A percentile compares a stretch with the other conserved stretches of the same genome.
These are phyloP conservation scores for Russula compacta DNA, from an alignment of 768 basidiomycete genomes.

Conservation along the genomic window DNA sequence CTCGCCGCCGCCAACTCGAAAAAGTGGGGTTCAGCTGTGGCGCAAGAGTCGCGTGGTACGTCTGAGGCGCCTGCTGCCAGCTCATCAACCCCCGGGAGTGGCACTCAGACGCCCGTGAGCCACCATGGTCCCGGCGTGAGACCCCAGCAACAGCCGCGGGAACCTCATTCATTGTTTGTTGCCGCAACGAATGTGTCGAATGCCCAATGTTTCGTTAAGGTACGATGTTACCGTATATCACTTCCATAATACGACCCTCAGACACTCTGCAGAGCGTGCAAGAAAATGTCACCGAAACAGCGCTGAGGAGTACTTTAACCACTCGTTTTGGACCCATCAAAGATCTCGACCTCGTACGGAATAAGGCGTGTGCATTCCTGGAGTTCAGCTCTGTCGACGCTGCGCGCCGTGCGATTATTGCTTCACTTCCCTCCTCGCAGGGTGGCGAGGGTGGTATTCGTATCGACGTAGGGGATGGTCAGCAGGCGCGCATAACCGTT, in stretches of 20 bases:
- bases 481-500: constrained; percentile 52
- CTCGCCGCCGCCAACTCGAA: constrained; percentile 75
- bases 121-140: constrained; percentile 27
- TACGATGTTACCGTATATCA: constrained; percentile 25
- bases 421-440: constrained; percentile 51
- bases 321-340: constrained; percentile 73
- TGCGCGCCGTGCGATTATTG: constrained; percentile 78
- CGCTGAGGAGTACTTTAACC: constrained; percentile 42
- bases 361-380: constrained; percentile 89
- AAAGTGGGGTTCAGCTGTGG: constrained; percentile 81
- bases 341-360: constrained; percentile 80
- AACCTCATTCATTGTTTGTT: constrained; percentile 38
- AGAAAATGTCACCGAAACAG: constrained; percentile 47
- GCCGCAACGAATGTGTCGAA: constrained; percentile 59
- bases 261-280: constrained; percentile 49
- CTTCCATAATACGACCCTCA: background rate
- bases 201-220: constrained; percentile 89
- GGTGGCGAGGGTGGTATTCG: constrained; percentile 90
- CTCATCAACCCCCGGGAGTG: constrained; percentile 36
- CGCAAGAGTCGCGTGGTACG: constrained; percentile 67
- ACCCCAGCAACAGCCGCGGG: constrained; percentile 31
- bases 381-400: constrained; percentile 73
- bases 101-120: constrained; percentile 29
- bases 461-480: constrained; percentile 55
- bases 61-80: constrained; percentile 48